Evolutionary conservation across 495 filamentous ascomycete genomes (phyloP).

Genomic region (Hyaloscypha bicolor): DNA sequence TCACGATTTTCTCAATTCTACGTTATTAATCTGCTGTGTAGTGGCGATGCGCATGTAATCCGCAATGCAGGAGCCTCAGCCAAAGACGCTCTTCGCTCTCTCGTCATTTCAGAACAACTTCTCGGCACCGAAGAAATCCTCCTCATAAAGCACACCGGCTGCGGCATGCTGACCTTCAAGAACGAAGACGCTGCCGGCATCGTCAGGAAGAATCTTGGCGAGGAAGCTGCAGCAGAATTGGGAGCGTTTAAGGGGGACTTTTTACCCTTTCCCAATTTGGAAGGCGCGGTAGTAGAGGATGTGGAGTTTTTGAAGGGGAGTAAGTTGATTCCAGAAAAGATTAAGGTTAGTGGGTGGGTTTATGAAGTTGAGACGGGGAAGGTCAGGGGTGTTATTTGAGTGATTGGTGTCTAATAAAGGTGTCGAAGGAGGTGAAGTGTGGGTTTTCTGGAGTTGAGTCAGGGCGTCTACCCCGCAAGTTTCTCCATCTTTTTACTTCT

Average conservation of each 20-base stretch:
- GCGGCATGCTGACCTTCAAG: conserved; percentile 81
- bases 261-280: conserved; percentile 64
- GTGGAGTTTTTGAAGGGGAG: conserved; percentile 61
- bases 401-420: not conserved
- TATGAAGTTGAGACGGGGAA: conserved; percentile 81
- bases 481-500: not conserved
- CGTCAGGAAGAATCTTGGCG: conserved; percentile 60
- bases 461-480: not conserved
- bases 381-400: conserved; percentile 44
- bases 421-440: not conserved
- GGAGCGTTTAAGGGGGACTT: conserved; percentile 54
- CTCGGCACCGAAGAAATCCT: conserved; percentile 79
- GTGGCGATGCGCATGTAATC: conserved; percentile 67
- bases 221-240: conserved; percentile 44
- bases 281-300: conserved; percentile 67
- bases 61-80: conserved; percentile 75
- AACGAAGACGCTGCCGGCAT: conserved; percentile 62
- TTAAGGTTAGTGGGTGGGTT: conserved; percentile 71
- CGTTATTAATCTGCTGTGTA: conserved; percentile 47
- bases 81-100: conserved; percentile 68
- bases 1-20: no score
- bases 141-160: conserved; percentile 78
- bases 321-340: conserved; percentile 57
- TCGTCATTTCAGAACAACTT: conserved; percentile 81
- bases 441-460: not conserved